phyloP scores from a whole-genome alignment of 768 basidiomycete genomes.

The Lactarius sp. region DNA sequence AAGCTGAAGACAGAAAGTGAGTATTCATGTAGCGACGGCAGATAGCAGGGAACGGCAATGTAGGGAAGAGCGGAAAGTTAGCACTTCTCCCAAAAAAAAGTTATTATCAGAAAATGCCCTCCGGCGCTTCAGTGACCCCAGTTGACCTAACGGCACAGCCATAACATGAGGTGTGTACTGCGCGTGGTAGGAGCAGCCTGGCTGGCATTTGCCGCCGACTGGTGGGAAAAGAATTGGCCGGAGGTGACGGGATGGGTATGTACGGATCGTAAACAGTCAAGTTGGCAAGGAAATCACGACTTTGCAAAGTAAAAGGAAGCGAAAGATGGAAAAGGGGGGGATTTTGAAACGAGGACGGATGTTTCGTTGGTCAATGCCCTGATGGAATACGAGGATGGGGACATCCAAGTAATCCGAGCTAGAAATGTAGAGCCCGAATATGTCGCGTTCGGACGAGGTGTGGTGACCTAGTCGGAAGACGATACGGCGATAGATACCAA shows the following conservation, averaged over 20 bases:
- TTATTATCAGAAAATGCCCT: background rate
- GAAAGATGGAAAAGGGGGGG: background rate
- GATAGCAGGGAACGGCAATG: background rate
- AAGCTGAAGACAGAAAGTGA: slow-evolving; percentile 46
- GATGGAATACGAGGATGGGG: slow-evolving; percentile 1
- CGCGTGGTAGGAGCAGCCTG: slow-evolving; percentile 1
- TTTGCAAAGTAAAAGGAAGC: background rate
- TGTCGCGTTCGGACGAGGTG: background rate
- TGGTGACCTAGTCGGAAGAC: background rate
- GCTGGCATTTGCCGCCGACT: background rate
- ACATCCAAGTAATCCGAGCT: background rate
- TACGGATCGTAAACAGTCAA: background rate
- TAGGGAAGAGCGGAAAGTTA: background rate
- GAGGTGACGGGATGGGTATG: background rate
- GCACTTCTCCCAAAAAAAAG: background rate
- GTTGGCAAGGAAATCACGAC: background rate
- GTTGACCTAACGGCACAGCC: slow-evolving; percentile 12
- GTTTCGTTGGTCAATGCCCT: background rate
- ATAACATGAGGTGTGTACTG: background rate
- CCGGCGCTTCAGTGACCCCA: background rate
- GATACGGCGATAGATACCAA: background rate
- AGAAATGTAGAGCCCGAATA: background rate
- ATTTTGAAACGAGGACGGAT: background rate
- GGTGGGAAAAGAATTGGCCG: background rate
- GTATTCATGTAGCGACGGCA: background rate